Evolutionary conservation across 257 asterid species (phyloP).

Genomic region (Anisodus tanguticus): DNA sequence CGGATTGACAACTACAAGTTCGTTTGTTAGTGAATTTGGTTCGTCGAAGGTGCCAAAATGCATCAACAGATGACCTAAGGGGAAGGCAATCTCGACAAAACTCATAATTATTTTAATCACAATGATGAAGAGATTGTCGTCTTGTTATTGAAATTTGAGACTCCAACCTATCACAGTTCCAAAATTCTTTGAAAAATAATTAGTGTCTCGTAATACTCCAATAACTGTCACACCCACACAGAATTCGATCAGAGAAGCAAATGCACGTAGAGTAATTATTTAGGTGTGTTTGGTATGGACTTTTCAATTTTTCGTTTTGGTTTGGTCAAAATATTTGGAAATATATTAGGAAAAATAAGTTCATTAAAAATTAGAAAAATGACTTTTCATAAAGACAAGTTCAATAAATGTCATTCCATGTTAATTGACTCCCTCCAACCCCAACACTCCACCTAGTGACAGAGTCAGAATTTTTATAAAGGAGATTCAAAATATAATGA

Average conservation of each 20-base stretch:
- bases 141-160: conserved; percentile 39
- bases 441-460: too few relatives aligned
- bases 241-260: conserved; percentile 24
- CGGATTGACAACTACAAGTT: neutral
- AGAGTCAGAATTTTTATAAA: too few relatives aligned
- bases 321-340: too few relatives aligned
- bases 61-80: conserved; percentile 6
- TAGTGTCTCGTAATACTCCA: conserved; percentile 26
- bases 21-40: conserved; percentile 31
- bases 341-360: too few relatives aligned
- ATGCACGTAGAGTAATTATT: neutral
- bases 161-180: conserved; percentile 36
- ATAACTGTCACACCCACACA: conserved; percentile 24
- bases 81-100: conserved; percentile 13
- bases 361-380: too few relatives aligned
- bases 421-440: too few relatives aligned
- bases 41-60: conserved; percentile 12
- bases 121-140: conserved; percentile 47
- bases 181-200: conserved; percentile 24
- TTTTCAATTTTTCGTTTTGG: too few relatives aligned
- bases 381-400: too few relatives aligned
- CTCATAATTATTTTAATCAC: conserved; percentile 18
- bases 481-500: too few relatives aligned
- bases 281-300: neutral
- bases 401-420: too few relatives aligned